phyloP scores from a whole-genome alignment of 345 rosid genomes.

The Syzygium aromaticum region DNA sequence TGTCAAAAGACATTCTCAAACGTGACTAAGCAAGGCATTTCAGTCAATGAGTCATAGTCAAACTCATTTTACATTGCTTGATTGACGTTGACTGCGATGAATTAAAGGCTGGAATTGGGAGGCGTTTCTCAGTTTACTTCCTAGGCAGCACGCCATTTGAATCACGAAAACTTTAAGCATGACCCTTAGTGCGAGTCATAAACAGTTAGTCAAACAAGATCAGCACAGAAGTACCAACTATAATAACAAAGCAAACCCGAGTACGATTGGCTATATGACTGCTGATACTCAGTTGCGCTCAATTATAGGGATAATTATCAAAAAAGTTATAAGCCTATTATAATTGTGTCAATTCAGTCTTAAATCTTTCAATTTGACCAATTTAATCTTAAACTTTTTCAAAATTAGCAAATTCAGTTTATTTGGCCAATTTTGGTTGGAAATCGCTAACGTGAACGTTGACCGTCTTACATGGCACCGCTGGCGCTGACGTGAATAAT shows the following conservation, averaged over 20 bases:
- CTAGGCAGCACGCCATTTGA: not conserved
- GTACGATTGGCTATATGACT: not conserved
- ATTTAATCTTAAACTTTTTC: no score
- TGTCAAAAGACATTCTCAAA: not conserved
- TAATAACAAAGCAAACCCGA: not conserved
- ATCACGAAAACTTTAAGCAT: not conserved
- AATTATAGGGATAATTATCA: not conserved
- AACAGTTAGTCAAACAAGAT: not conserved
- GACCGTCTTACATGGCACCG: no score
- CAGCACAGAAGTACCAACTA: not conserved
- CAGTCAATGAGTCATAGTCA: not conserved
- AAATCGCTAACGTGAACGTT: no score
- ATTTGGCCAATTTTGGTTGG: no score
- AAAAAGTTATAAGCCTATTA: no score
- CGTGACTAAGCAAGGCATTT: not conserved
- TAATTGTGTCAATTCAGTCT: no score
- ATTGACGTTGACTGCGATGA: not conserved
- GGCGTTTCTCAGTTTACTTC: not conserved
- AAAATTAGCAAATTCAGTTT: no score
- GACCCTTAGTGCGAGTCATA: not conserved
- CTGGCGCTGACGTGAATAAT: no score
- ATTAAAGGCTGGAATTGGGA: not conserved
- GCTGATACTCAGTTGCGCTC: not conserved
- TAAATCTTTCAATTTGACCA: no score
- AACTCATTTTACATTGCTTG: not conserved